Evolutionary conservation across 805 yeast species (phyloP).

Genomic region (Candida ipomoeae): DNA sequence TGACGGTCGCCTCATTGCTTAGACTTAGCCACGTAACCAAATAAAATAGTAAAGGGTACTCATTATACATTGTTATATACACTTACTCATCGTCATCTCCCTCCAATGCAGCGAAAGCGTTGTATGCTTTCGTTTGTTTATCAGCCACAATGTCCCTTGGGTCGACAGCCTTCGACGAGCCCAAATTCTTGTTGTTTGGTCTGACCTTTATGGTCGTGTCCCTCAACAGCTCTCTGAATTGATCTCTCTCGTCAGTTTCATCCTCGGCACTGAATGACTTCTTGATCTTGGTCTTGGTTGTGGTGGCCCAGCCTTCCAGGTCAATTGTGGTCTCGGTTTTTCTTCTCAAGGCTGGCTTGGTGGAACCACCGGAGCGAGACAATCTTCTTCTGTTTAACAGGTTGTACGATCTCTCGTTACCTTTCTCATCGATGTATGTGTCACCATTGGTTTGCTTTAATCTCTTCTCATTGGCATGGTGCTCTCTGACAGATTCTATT

Average conservation of each 20-base stretch:
- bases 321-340: slow-evolving; percentile 55
- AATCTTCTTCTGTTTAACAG: slow-evolving; percentile 60
- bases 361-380: slow-evolving; percentile 37
- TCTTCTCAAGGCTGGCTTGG: slow-evolving; percentile 53
- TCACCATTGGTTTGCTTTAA: slow-evolving; percentile 38
- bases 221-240: slow-evolving; percentile 44
- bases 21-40: background rate
- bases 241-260: slow-evolving; percentile 43
- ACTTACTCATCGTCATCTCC: slow-evolving; percentile 46
- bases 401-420: slow-evolving; percentile 42
- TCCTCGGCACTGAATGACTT: slow-evolving; percentile 49
- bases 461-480: slow-evolving; percentile 27
- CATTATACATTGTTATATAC: slow-evolving; percentile 9
- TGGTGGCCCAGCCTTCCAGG: slow-evolving; percentile 81
- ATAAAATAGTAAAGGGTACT: background rate
- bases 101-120: slow-evolving; percentile 78
- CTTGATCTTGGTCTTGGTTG: slow-evolving; percentile 43
- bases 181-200: slow-evolving; percentile 71
- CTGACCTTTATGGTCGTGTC: slow-evolving; percentile 46
- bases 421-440: slow-evolving; percentile 43
- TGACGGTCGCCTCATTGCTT: slow-evolving; percentile 21
- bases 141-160: slow-evolving; percentile 68
- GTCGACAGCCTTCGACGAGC: slow-evolving; percentile 70
- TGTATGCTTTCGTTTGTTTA: slow-evolving; percentile 61
- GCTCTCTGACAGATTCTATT: slow-evolving; percentile 62